Evolutionary conservation across 2,329 filamentous ascomycete genomes (phyloP).

Genomic region (Rhytidhysteron rufulum): DNA sequence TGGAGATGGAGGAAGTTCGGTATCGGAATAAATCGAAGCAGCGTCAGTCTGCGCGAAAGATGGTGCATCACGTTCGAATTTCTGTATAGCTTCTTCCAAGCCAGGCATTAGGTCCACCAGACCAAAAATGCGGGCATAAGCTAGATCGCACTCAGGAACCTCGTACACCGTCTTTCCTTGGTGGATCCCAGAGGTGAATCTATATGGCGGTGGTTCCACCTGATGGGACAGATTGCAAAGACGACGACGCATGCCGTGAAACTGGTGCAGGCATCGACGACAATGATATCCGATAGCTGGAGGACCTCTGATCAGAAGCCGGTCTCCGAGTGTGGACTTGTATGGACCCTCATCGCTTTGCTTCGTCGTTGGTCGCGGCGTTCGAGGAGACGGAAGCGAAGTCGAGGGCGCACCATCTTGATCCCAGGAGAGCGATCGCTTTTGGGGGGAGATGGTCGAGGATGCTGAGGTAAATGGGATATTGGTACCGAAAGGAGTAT

Average conservation of each 20-base stretch:
- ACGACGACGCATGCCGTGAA: neutral
- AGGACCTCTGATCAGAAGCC: no score
- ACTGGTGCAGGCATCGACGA: neutral
- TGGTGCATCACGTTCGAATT: conserved; percentile 3
- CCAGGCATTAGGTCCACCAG: conserved; percentile 6
- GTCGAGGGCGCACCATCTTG: no score
- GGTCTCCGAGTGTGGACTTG: no score
- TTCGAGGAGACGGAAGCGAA: no score
- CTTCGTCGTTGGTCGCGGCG: no score
- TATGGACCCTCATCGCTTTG: no score
- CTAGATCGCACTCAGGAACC: conserved; percentile 6
- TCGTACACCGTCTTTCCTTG: conserved; percentile 3
- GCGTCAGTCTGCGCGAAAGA: neutral
- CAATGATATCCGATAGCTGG: neutral
- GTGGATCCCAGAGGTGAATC: conserved; percentile 4
- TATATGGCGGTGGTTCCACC: neutral
- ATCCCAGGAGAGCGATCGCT: no score
- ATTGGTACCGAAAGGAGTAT: no score
- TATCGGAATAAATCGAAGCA: no score
- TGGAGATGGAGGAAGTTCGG: neutral
- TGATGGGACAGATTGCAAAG: no score
- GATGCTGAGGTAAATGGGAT: no score
- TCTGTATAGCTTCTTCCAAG: conserved; percentile 1
- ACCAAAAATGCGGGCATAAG: conserved; percentile 1
- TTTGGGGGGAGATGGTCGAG: no score